These are phyloP conservation scores for Handroanthus guayacan DNA, from an alignment of 257 asterid species.

Conservation along the genomic window DNA sequence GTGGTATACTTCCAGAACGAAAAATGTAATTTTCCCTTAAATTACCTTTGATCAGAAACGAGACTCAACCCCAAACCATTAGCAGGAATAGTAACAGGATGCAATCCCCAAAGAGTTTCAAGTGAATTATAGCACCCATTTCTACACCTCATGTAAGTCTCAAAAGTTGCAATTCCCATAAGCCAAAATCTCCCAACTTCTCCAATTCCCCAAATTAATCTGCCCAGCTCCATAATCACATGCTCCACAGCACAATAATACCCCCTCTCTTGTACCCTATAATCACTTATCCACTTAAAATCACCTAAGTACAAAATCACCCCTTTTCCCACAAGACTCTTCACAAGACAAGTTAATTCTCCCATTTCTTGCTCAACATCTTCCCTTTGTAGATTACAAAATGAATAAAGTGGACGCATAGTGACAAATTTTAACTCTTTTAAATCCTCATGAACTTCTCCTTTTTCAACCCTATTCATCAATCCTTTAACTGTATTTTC, in stretches of 20 bases:
- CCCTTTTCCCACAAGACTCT: constrained; percentile 62
- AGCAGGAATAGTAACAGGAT: constrained; percentile 74
- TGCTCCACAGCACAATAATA: constrained; percentile 80
- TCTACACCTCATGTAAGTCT: constrained; percentile 72
- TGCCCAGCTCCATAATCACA: constrained; percentile 79
- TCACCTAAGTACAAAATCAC: constrained; percentile 85
- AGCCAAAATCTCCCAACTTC: constrained; percentile 66
- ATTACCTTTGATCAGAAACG: constrained; percentile 52
- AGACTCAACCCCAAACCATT: constrained; percentile 69
- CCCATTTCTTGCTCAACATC: constrained; percentile 68
- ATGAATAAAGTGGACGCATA: constrained; percentile 61
- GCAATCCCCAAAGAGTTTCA: constrained; percentile 75
- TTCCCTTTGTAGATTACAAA: constrained; percentile 60
- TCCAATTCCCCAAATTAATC: constrained; percentile 54
- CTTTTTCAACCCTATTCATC: constrained; percentile 64
- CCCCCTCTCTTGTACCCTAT: constrained; percentile 47
- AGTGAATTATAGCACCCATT: constrained; percentile 65
- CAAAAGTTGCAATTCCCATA: constrained; percentile 80
- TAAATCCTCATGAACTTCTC: constrained; percentile 55
- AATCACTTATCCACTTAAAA: constrained; percentile 79
- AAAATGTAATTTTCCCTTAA: no score
- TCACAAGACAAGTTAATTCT: constrained; percentile 61
- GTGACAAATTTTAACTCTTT: constrained; percentile 63
- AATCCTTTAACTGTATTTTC: constrained; percentile 57
- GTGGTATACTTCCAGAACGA: not conserved